A percentile compares a stretch with the other conserved stretches of the same genome.
Evolutionary conservation across 2,329 filamentous ascomycete species (phyloP).

Genomic region (Diplocarpon rosae): DNA sequence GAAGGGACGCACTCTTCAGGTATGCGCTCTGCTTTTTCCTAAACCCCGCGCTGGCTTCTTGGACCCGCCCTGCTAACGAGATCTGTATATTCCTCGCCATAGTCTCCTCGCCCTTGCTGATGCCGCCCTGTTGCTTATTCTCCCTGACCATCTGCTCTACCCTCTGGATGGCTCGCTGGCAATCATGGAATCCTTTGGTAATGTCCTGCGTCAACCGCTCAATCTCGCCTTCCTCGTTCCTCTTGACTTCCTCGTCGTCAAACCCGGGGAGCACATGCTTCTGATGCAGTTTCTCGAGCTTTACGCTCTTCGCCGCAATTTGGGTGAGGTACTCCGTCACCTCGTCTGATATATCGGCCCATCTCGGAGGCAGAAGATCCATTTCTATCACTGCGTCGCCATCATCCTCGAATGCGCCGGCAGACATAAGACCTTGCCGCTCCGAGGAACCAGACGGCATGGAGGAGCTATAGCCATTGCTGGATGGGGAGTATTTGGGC

Average conservation of each 20-base stretch:
- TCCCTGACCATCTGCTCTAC: conserved; percentile 83
- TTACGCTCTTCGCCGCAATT: conserved; percentile 72
- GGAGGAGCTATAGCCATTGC: conserved; percentile 49
- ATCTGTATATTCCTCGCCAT: conserved; percentile 97
- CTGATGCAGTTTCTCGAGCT: conserved; percentile 85
- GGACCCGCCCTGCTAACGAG: conserved; percentile 74
- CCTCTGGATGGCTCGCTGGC: conserved; percentile 77
- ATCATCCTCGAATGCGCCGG: conserved; percentile 68
- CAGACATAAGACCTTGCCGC: conserved; percentile 74
- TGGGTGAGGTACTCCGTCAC: conserved; percentile 72
- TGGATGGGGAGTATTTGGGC: conserved; percentile 46
- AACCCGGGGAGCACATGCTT: conserved; percentile 96
- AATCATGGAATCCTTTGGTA: conserved; percentile 79
- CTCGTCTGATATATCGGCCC: conserved; percentile 92
- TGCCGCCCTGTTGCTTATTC: conserved; percentile 57
- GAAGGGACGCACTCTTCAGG: conserved; percentile 62
- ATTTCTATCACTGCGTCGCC: conserved; percentile 96
- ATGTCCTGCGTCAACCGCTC: conserved; percentile 84
- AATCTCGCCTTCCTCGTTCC: conserved; percentile 78
- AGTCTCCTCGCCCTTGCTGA: conserved; percentile 75
- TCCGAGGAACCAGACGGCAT: conserved; percentile 48
- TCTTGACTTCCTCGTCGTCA: conserved; percentile 86
- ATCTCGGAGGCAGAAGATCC: conserved; percentile 88
- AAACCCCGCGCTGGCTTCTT: conserved; percentile 85
- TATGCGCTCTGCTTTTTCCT: conserved; percentile 97